A percentile compares a stretch with the other conserved stretches of the same genome.
These are phyloP conservation scores for Russula sp. DNA, from an alignment of 768 basidiomycete genomes.

Conservation along the genomic window DNA sequence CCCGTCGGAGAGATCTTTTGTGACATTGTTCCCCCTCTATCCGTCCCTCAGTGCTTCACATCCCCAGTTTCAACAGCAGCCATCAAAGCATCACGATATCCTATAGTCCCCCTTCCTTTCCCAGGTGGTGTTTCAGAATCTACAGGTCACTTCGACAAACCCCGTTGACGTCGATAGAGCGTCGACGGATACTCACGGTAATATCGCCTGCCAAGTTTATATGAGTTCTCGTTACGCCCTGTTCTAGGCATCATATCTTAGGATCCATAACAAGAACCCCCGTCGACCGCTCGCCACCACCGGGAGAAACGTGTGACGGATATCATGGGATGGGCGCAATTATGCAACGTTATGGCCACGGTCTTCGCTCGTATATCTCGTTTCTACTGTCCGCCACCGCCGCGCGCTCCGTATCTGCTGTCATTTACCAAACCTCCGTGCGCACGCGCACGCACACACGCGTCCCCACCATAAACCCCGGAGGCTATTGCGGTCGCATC, in stretches of 20 bases:
- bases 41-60: conserved; percentile 9
- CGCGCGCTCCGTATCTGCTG: not conserved
- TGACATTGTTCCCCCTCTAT: conserved; percentile 1
- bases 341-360: not conserved
- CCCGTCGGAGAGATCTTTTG: conserved; percentile 6
- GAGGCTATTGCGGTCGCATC: not conserved
- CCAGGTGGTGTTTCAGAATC: conserved; percentile 16
- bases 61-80: conserved; percentile 6
- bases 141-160: not conserved
- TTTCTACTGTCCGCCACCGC: not conserved
- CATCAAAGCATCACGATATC: conserved; percentile 4
- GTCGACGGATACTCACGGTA: conserved; percentile 15
- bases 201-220: conserved; percentile 14
- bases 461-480: not conserved
- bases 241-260: not conserved
- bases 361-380: not conserved
- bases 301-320: not conserved
- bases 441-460: not conserved
- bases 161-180: conserved; percentile 9
- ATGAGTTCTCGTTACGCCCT: conserved; percentile 1
- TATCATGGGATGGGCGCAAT: conserved; percentile 1
- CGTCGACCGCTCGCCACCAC: not conserved
- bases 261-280: not conserved
- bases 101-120: conserved; percentile 14
- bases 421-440: not conserved